Percentiles rank a stretch among this genome's conserved stretches.
Evolutionary conservation across 108 stramenopile genomes (phyloP).

Genomic region (Discostella pseudostelligera): DNA sequence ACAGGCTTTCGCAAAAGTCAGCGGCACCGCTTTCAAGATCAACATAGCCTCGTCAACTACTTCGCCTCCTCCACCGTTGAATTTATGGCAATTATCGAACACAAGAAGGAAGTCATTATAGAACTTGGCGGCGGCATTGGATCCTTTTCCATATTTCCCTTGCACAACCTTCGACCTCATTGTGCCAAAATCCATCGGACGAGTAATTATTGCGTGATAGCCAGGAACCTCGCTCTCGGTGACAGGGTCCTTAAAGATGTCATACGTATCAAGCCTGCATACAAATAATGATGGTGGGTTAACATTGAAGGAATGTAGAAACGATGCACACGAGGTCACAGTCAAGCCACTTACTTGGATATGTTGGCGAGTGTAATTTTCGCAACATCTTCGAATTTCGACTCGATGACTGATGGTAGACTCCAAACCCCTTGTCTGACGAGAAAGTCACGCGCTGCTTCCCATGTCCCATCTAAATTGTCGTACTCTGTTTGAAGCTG

Average conservation of each 20-base stretch:
- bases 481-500: constrained; percentile 48
- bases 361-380: constrained; percentile 55
- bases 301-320: background rate
- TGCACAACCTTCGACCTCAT: constrained; percentile 69
- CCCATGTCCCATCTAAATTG: constrained; percentile 46
- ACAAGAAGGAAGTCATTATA: constrained; percentile 72
- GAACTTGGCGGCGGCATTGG: constrained; percentile 53
- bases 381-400: constrained; percentile 64
- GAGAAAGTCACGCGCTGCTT: constrained; percentile 53
- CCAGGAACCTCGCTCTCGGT: constrained; percentile 71
- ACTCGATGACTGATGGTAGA: constrained; percentile 49
- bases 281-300: background rate
- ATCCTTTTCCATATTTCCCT: constrained; percentile 72
- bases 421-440: constrained; percentile 60
- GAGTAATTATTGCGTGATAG: constrained; percentile 62
- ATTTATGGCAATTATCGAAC: constrained; percentile 71
- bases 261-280: constrained; percentile 56
- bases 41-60: constrained; percentile 69
- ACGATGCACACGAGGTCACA: background rate
- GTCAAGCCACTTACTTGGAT: constrained; percentile 30
- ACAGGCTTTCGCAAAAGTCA: constrained; percentile 53
- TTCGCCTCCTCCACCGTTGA: constrained; percentile 70
- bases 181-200: constrained; percentile 74
- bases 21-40: constrained; percentile 59
- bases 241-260: constrained; percentile 72